A percentile compares a stretch with the other conserved stretches of the same genome.
Conservation (phyloP, 768 basidiomycete species). For the Lactarius trivialis region DNA sequence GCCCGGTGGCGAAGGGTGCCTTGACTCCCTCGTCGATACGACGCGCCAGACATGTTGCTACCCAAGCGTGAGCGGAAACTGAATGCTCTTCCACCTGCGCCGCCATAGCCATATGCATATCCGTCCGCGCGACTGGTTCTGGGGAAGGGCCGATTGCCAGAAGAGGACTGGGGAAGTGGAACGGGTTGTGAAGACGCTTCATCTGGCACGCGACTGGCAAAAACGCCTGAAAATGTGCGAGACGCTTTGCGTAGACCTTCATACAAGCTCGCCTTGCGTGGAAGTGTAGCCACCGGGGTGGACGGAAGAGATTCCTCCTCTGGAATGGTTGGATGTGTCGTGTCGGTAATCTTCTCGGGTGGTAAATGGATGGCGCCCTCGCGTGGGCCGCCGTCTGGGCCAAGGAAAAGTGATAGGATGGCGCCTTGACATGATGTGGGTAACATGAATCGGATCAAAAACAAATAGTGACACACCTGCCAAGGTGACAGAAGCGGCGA, state of each 20-base stretch:
- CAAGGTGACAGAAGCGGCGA: slow-evolving; percentile 73
- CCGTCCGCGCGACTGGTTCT: slow-evolving; percentile 60
- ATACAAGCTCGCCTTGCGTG: slow-evolving; percentile 12
- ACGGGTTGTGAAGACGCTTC: slow-evolving; percentile 30
- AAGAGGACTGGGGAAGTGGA: slow-evolving; percentile 30
- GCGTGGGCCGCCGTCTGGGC: slow-evolving; percentile 83
- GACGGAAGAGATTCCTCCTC: slow-evolving; percentile 52
- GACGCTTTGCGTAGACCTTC: slow-evolving; percentile 31
- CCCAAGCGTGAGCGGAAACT: slow-evolving; percentile 17
- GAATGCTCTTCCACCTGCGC: slow-evolving; percentile 32
- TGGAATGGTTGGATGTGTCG: slow-evolving; percentile 43
- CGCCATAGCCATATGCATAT: slow-evolving; percentile 74
- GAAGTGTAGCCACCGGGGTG: slow-evolving; percentile 35
- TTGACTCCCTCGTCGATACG: slow-evolving; percentile 47
- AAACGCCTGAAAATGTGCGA: slow-evolving; percentile 54
- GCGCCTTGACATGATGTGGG: slow-evolving; percentile 48
- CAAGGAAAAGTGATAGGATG: slow-evolving; percentile 81
- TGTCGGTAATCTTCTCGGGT: slow-evolving; percentile 56
- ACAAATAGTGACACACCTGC: slow-evolving; percentile 42
- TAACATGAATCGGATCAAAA: background rate
- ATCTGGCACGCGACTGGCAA: slow-evolving; percentile 46
- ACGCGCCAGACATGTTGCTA: slow-evolving; percentile 25
- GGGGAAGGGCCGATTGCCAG: slow-evolving; percentile 43
- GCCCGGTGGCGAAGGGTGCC: slow-evolving; percentile 45
- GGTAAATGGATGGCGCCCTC: slow-evolving; percentile 79